These are phyloP conservation scores for Komagataella phaffii DNA, from an alignment of 805 yeast genomes.

Conservation along the genomic window DNA sequence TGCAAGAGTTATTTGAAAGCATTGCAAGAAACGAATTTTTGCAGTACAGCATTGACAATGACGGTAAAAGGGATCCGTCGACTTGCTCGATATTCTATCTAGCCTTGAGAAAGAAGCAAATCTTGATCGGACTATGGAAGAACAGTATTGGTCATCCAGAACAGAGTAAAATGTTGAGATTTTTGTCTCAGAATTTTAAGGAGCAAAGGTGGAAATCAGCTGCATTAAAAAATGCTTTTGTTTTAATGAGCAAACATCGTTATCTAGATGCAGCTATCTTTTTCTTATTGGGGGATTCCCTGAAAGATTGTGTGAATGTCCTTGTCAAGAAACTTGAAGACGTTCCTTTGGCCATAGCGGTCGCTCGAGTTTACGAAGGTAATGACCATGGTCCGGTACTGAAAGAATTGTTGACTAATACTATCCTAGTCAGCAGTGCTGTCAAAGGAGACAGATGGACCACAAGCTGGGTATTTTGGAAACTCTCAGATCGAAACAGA, in stretches of 20 bases:
- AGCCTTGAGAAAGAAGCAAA: slow-evolving; percentile 65
- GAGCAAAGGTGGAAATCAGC: slow-evolving; percentile 76
- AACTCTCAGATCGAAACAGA: slow-evolving; percentile 27
- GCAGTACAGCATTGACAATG: slow-evolving; percentile 20
- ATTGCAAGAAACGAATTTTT: slow-evolving; percentile 63
- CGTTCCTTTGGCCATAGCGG: slow-evolving; percentile 61
- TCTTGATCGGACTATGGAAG: slow-evolving; percentile 74
- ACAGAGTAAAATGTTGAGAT: slow-evolving; percentile 67
- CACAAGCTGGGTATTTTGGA: slow-evolving; percentile 72
- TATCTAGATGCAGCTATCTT: slow-evolving; percentile 81
- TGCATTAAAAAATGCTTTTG: slow-evolving; percentile 88
- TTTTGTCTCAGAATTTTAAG: slow-evolving; percentile 63
- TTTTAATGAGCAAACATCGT: slow-evolving; percentile 76
- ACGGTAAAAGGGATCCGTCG: slow-evolving; percentile 54
- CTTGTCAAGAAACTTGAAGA: slow-evolving; percentile 56
- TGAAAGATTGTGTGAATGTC: slow-evolving; percentile 69
- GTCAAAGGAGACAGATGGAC: slow-evolving; percentile 66
- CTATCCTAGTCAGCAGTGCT: slow-evolving; percentile 44
- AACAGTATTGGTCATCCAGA: slow-evolving; percentile 66
- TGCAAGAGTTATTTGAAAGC: slow-evolving; percentile 43
- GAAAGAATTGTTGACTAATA: slow-evolving; percentile 29
- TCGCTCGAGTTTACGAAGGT: slow-evolving; percentile 61
- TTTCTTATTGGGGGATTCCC: slow-evolving; percentile 63
- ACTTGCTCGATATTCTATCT: slow-evolving; percentile 61
- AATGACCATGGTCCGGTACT: slow-evolving; percentile 45